phyloP scores from a whole-genome alignment of 352 stramenopile species.

The Phytophthora syringae region DNA sequence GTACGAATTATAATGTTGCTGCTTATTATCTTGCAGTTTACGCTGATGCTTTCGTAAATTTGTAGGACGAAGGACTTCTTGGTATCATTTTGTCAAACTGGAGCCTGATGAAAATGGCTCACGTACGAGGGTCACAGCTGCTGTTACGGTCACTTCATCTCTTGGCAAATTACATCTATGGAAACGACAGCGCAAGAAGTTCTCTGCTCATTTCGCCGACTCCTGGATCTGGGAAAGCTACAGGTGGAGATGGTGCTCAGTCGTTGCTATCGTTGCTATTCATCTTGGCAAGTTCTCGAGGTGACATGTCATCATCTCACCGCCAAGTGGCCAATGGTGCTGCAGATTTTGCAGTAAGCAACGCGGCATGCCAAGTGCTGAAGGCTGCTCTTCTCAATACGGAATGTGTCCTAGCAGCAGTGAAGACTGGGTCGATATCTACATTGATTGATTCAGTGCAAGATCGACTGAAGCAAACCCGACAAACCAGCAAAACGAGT shows the following conservation, averaged over 20 bases:
- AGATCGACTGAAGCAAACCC: constrained; percentile 38
- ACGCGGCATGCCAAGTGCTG: constrained; percentile 50
- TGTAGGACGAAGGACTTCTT: constrained; percentile 44
- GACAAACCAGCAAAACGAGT: constrained; percentile 47
- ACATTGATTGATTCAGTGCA: constrained; percentile 47
- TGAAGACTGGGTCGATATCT: constrained; percentile 51
- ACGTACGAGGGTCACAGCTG: constrained; percentile 45
- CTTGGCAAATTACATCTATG: constrained; percentile 53
- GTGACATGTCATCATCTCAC: constrained; percentile 13
- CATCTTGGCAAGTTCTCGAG: constrained; percentile 25
- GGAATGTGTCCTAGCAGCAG: constrained; percentile 53
- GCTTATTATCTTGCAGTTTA: background rate
- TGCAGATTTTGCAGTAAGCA: constrained; percentile 34
- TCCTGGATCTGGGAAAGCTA: constrained; percentile 8
- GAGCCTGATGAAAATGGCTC: constrained; percentile 58
- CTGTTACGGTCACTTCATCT: constrained; percentile 53
- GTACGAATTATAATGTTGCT: constrained; percentile 27
- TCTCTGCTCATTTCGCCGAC: constrained; percentile 34
- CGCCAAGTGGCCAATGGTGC: constrained; percentile 4
- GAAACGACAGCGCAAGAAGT: constrained; percentile 48
- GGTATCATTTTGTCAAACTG: constrained; percentile 57
- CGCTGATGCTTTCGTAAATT: constrained; percentile 1
- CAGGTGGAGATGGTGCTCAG: constrained; percentile 10
- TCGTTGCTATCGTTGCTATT: constrained; percentile 35
- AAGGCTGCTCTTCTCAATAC: constrained; percentile 51